phyloP scores from a whole-genome alignment of 1,139 yeast genomes.

The Spencermartinsiella ligniputridi region DNA sequence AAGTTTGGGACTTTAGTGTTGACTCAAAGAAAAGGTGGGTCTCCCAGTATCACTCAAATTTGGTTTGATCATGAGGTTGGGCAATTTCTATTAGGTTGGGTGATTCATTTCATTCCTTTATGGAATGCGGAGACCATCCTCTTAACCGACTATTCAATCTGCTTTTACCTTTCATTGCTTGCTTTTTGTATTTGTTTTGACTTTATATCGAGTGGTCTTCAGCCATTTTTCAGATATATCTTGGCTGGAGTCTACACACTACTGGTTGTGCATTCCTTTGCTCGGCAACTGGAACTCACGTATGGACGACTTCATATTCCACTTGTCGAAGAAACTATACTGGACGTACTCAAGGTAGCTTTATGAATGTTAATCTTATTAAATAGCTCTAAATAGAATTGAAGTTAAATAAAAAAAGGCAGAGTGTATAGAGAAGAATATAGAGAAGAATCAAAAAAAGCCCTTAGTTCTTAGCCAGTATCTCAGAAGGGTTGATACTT shows the following conservation, averaged over 20 bases:
- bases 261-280: not conserved
- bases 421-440: no score
- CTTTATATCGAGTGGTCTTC: slow-evolving; percentile 2
- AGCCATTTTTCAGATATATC: not conserved
- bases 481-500: no score
- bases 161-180: slow-evolving; percentile 25
- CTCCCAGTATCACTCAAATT: slow-evolving; percentile 10
- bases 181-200: slow-evolving; percentile 16
- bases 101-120: slow-evolving; percentile 18
- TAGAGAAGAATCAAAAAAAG: no score
- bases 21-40: slow-evolving; percentile 19
- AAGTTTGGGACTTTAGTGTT: slow-evolving; percentile 20
- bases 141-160: slow-evolving; percentile 25
- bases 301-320: not conserved
- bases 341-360: not conserved
- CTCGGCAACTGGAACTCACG: not conserved
- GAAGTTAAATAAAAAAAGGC: no score
- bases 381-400: no score
- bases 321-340: not conserved
- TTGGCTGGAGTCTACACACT: not conserved
- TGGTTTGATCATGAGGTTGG: slow-evolving; percentile 27
- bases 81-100: slow-evolving; percentile 23
- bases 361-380: no score
- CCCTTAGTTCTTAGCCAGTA: no score
- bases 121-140: slow-evolving; percentile 11